Percentiles rank a stretch among this genome's conserved stretches.
Conservation (phyloP, 148 eudicot genomes). For the Salicornia ramosissima region DNA sequence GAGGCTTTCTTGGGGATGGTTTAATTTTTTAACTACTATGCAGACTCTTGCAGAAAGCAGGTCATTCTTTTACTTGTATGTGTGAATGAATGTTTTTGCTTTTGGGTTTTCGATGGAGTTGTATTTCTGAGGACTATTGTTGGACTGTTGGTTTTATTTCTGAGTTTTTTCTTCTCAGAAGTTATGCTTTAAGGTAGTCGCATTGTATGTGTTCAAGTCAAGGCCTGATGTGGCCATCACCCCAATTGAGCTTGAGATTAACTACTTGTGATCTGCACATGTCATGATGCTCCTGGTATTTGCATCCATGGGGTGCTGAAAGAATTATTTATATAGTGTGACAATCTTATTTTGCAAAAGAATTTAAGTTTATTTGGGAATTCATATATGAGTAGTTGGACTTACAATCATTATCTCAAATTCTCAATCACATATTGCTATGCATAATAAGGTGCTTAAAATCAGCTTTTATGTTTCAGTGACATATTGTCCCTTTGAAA, state of each 20-base stretch:
- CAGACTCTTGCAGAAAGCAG: background rate
- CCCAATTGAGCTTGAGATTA: background rate
- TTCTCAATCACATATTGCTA: background rate
- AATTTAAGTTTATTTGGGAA: too few relatives aligned
- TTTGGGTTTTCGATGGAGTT: background rate
- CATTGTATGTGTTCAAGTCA: background rate
- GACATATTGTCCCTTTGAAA: background rate
- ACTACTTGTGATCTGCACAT: background rate
- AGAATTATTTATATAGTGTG: too few relatives aligned
- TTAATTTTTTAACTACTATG: background rate
- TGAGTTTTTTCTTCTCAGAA: background rate
- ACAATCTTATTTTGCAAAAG: too few relatives aligned
- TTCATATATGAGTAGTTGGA: conserved; percentile 3
- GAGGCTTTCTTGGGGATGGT: background rate
- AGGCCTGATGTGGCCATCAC: background rate
- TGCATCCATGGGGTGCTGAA: background rate
- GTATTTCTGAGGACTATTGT: background rate
- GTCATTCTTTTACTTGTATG: conserved; percentile 6
- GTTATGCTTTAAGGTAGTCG: background rate
- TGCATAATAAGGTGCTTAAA: too few relatives aligned
- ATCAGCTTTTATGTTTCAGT: background rate
- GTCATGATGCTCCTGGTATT: background rate
- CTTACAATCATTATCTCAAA: background rate
- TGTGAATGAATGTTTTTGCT: background rate
- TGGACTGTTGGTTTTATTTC: too few relatives aligned